Evolutionary conservation across 805 yeast genomes (phyloP), one percentile per base, ranked within the genome.

Genomic region (Barnettozyma wickerhamii): DNA sequence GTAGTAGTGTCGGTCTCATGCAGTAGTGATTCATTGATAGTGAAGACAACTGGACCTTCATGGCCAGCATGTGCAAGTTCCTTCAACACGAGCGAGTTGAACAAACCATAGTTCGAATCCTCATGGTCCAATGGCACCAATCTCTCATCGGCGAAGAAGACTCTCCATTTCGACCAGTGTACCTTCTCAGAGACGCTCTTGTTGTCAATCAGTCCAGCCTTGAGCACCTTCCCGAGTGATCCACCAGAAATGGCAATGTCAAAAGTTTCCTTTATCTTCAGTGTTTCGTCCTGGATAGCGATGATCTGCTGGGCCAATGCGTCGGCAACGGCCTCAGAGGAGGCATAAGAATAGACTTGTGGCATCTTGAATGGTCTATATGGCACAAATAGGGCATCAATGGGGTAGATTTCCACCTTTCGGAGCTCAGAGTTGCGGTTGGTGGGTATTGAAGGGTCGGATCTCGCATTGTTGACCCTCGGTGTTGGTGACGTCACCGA

Each of bases 231-330:
- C 21, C 90, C 87, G 52, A 89, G 71, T 9, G 96, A 86, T 2
- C 98, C 98, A 31, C 98, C 98, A 43, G 93, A 82, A 35, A 90
- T 74, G 10, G 96, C 96, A 45, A 90, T 70, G 49, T 75, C 77
- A 65, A 90, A 90, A 19, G 61, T 54, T 5, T 58, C 59, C 32
- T 66, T 63, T 19, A 49, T 41, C 13, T 60, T 52, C 40, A 89
- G 67, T 4, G 81, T 83, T 32, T 67, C 63, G 50, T 83, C 69
- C 63, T 89, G 96, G 39, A 72, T 59, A 37, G 71, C 62, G 20
- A 88, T 55, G 34, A 87, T 69, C 54, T 75, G 76, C 38, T 70
- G 63, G 7, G 87, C 95, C 27, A 87, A 79, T 4, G 82, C 72
- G 17, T 64, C 59, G 48, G 95, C 84, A 23, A 86, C 83, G 28